Evolutionary conservation across 768 basidiomycete genomes (phyloP).

Genomic region (Suillus subaureus): DNA sequence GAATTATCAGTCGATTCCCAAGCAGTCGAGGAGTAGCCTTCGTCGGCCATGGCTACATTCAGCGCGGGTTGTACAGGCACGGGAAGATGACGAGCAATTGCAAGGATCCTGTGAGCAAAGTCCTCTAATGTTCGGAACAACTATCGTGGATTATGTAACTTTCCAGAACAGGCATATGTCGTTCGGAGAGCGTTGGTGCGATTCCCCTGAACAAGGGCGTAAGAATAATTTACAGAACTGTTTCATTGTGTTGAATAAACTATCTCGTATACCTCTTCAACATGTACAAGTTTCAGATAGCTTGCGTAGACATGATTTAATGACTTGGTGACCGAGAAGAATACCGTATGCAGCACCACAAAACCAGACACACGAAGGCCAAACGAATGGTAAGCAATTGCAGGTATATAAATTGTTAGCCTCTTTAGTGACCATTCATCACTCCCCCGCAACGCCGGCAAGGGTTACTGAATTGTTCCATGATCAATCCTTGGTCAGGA

Average conservation of each 20-base stretch:
- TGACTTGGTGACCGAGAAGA: not conserved
- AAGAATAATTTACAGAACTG: not conserved
- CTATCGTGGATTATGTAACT: conserved; percentile 3
- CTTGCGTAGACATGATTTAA: not conserved
- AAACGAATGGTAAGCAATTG: not conserved
- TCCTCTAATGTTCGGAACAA: not conserved
- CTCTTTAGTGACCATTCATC: conserved; percentile 29
- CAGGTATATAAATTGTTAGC: not conserved
- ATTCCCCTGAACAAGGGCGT: not conserved
- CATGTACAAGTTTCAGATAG: not conserved
- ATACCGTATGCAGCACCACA: not conserved
- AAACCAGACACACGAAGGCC: not conserved
- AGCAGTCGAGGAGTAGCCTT: conserved; percentile 50
- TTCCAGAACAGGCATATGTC: conserved; percentile 1
- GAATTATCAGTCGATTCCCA: conserved; percentile 57
- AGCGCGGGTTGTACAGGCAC: conserved; percentile 20
- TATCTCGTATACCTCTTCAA: not conserved
- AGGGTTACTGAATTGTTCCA: conserved; percentile 9
- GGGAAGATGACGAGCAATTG: conserved; percentile 18
- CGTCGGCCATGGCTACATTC: conserved; percentile 45
- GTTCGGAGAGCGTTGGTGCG: not conserved
- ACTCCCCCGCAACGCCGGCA: conserved; percentile 24
- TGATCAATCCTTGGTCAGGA: conserved; percentile 32
- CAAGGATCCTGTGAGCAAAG: conserved; percentile 10
- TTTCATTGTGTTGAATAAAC: not conserved